phyloP scores from a whole-genome alignment of 2,329 filamentous ascomycete genomes.

The Hypoxylon sp. region DNA sequence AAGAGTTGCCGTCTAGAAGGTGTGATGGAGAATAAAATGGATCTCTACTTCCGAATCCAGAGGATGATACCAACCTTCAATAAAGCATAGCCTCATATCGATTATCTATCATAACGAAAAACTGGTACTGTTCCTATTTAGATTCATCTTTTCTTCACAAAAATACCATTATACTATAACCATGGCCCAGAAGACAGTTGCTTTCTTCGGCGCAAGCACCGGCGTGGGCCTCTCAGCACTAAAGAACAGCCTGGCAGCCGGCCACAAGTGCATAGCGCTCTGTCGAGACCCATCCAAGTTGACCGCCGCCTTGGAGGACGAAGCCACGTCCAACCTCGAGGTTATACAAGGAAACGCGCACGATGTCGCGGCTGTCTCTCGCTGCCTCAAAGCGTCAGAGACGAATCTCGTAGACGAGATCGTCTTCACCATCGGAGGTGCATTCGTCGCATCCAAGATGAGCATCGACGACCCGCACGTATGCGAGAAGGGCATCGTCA shows the following conservation, averaged over 20 bases:
- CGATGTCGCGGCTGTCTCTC: conserved; percentile 54
- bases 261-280: conserved; percentile 62
- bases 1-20: background rate
- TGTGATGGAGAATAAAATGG: conserved; percentile 5
- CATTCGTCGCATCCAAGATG: conserved; percentile 51
- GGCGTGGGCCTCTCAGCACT: conserved; percentile 63
- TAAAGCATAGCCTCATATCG: background rate
- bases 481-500: conserved; percentile 59
- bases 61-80: background rate
- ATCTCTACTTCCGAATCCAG: background rate
- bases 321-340: conserved; percentile 54
- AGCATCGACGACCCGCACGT: conserved; percentile 60
- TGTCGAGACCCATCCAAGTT: conserved; percentile 65
- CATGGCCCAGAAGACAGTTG: conserved; percentile 55
- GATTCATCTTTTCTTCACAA: background rate
- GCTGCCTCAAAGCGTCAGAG: conserved; percentile 49
- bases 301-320: conserved; percentile 50
- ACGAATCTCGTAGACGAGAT: conserved; percentile 55
- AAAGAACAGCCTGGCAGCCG: conserved; percentile 58
- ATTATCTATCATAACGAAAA: background rate
- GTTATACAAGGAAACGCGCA: conserved; percentile 63
- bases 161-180: background rate
- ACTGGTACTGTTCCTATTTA: background rate
- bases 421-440: conserved; percentile 62
- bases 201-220: conserved; percentile 67